These are phyloP conservation scores for Stentor roeselii DNA, from an alignment of 73 alveolate species.

Conservation along the genomic window DNA sequence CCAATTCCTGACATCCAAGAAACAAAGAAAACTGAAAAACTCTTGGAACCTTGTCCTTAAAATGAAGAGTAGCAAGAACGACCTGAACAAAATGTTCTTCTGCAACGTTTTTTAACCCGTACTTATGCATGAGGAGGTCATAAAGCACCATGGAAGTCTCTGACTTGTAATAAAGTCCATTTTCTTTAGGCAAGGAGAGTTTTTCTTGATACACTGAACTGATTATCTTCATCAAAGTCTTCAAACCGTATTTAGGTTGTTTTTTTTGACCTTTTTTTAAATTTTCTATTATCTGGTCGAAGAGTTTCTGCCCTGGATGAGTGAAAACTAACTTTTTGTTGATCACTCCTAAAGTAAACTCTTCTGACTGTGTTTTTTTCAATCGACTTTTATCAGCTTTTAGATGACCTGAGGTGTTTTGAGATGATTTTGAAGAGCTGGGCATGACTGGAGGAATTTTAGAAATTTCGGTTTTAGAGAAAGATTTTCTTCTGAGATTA, in stretches of 20 bases:
- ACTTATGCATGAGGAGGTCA: slow-evolving; percentile 10
- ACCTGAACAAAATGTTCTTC: neutral
- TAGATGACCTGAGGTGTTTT: neutral
- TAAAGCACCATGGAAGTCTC: slow-evolving; percentile 15
- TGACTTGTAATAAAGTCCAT: neutral
- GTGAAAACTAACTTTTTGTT: neutral
- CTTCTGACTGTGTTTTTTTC: neutral
- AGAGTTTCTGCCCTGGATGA: slow-evolving; percentile 21
- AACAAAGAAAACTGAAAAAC: neutral
- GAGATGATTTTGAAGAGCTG: neutral
- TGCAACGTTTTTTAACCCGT: neutral
- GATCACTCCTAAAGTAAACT: neutral
- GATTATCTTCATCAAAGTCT: slow-evolving; percentile 1
- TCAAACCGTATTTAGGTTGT: neutral
- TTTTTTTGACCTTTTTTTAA: neutral
- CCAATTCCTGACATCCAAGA: slow-evolving; percentile 1
- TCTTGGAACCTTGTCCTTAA: neutral
- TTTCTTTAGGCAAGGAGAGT: slow-evolving; percentile 7
- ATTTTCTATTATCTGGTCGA: neutral
- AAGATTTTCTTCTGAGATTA: too few relatives aligned
- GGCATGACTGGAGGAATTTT: neutral
- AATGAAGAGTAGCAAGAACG: neutral
- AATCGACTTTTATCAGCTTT: neutral
- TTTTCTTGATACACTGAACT: neutral
- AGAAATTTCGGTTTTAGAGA: neutral